Evolutionary conservation across 306 rosid species (phyloP), one percentile per base, ranked within the genome.

Genomic region (Delonix regia): DNA sequence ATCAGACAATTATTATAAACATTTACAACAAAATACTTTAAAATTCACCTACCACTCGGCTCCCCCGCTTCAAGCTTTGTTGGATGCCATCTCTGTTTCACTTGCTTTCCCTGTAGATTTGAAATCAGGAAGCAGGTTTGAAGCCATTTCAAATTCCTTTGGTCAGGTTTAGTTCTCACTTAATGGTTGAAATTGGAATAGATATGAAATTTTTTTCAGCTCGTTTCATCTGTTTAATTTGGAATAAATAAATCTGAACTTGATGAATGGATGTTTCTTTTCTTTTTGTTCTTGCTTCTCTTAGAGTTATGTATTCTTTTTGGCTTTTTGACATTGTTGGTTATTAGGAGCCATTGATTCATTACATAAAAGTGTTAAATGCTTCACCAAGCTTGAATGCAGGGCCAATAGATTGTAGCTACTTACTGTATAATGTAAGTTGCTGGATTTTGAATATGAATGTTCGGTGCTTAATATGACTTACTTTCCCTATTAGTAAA

Each of bases 121-220:
- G 79, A 83, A 77, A 88, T 80, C 97, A 36, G 97, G 93, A 57
- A 77, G 15, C 27, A 97, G 99, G 34, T 88, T 94, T 80, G 83
- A 92, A 73, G 73, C 87, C 92, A 82, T 94, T 87, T 82, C 86
- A 64, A 52, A 44, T 19, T 27, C 82, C 25, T 87, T 94, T 81
- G 98, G 99, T 75, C 88, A 81, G 94, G 99, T 94, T 78, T 79
- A 81, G 56, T 72, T 22, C 12, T 51, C 71, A 42, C 62, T 47
- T 22, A 7, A 8, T 4, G 5, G 64, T 66, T 77, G 14, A 62
- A 62, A 62, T 48, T 57, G 34, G 49, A n/a, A n/a, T n/a, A n/a
- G n/a, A n/a, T n/a, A n/a, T n/a, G n/a, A n/a, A n/a, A n/a, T n/a
- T n/a, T n/a, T n/a, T n/a, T 62, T 77, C 0, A 1, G 14, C 1